A percentile compares a stretch with the other conserved stretches of the same genome.
These are phyloP conservation scores for Filosporella fistucella DNA, from an alignment of 495 filamentous ascomycete genomes.

Conservation along the genomic window DNA sequence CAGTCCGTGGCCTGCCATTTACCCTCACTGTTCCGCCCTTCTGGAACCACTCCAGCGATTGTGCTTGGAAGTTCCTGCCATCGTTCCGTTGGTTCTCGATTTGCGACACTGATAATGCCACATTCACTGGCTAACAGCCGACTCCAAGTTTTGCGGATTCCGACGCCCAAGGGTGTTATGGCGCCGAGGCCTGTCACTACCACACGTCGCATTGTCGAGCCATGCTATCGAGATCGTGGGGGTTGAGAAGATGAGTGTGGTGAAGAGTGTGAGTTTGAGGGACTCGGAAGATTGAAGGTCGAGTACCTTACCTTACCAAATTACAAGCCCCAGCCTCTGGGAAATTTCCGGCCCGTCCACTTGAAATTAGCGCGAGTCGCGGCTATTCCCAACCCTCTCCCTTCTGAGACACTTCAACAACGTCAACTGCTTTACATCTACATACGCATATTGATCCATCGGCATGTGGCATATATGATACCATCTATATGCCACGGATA, in stretches of 20 bases:
- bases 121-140: constrained; percentile 74
- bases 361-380: no score
- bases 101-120: constrained; percentile 53
- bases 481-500: no score
- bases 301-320: no score
- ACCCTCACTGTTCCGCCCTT: constrained; percentile 56
- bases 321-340: no score
- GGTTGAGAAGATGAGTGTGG: neutral
- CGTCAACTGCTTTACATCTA: no score
- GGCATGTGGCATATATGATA: no score
- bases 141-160: constrained; percentile 73
- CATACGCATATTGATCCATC: no score
- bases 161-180: constrained; percentile 85
- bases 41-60: constrained; percentile 78
- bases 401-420: no score
- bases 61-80: constrained; percentile 66
- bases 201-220: constrained; percentile 72
- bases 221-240: constrained; percentile 8
- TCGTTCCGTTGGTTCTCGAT: constrained; percentile 13
- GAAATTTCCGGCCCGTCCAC: no score
- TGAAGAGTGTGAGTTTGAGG: neutral
- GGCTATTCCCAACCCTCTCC: no score
- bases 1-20: constrained; percentile 75
- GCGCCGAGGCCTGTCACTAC: constrained; percentile 93
- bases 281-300: no score